A percentile compares a stretch with the other conserved stretches of the same genome.
Evolutionary conservation across 2,329 filamentous ascomycete species (phyloP).

Genomic region (Elsinoe australis): DNA sequence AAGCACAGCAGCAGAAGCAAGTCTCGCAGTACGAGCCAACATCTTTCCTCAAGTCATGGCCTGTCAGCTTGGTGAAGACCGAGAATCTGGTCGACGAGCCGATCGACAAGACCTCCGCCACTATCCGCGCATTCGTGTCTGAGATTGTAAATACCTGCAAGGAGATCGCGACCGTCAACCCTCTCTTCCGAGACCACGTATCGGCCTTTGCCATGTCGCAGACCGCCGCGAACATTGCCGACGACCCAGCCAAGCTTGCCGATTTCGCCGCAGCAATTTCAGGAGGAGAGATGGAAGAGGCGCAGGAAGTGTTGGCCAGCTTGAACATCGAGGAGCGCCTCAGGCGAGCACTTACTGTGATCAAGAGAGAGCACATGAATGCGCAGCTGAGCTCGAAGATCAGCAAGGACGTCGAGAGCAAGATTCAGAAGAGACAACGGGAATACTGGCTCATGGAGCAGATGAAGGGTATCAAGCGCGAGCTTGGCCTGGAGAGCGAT

Average conservation of each 20-base stretch:
- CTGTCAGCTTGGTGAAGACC: constrained; percentile 89
- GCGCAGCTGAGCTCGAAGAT: constrained; percentile 96
- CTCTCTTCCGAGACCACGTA: constrained; percentile 92
- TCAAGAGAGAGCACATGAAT: constrained; percentile 99
- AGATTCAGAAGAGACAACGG: constrained; percentile 92
- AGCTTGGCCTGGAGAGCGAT: constrained; percentile 93
- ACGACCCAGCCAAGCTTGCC: constrained; percentile 89
- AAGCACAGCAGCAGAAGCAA: constrained; percentile 34
- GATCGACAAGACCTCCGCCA: constrained; percentile 79
- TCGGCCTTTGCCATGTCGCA: constrained; percentile 95
- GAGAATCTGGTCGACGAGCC: constrained; percentile 86
- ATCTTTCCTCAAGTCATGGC: constrained; percentile 81
- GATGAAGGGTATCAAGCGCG: constrained; percentile 95
- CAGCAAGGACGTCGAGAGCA: constrained; percentile 91
- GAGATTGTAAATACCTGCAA: constrained; percentile 99
- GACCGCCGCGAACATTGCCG: constrained; percentile 86
- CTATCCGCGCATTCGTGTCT: constrained; percentile 85
- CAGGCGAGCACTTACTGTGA: constrained; percentile 79
- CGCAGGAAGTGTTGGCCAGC: constrained; percentile 83
- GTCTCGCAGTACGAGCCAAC: constrained; percentile 70
- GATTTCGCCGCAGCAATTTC: constrained; percentile 96
- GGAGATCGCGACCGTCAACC: constrained; percentile 88
- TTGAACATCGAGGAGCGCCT: constrained; percentile 88
- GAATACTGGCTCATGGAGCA: constrained; percentile 99
- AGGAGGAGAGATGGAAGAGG: constrained; percentile 82